A percentile compares a stretch with the other conserved stretches of the same genome.
These are phyloP conservation scores for Cephaloascus fragrans DNA, from an alignment of 805 yeast genomes.

Conservation along the genomic window DNA sequence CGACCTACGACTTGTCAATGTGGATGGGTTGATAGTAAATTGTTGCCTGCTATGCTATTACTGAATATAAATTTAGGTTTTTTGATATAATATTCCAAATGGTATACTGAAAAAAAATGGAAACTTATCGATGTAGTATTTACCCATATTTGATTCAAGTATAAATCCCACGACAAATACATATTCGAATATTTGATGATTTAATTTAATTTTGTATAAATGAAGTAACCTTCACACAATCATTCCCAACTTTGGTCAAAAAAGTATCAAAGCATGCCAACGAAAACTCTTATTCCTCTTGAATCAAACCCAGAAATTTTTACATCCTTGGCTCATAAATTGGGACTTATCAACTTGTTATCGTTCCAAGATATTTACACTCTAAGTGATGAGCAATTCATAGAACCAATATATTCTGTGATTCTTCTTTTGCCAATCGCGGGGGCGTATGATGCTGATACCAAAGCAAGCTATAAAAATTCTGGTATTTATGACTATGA, in stretches of 20 bases:
- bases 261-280: neutral
- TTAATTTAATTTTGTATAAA: no score
- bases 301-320: slow-evolving; percentile 89
- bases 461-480: slow-evolving; percentile 27
- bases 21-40: no score
- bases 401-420: slow-evolving; percentile 69
- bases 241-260: neutral
- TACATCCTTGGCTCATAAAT: slow-evolving; percentile 49
- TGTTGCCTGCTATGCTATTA: no score
- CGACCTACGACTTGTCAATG: no score
- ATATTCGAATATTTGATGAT: neutral
- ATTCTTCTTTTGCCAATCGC: slow-evolving; percentile 81
- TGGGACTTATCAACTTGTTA: slow-evolving; percentile 57
- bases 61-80: no score
- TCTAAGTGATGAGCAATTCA: slow-evolving; percentile 70
- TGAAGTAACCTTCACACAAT: neutral
- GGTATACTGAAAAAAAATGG: no score
- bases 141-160: no score
- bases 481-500: slow-evolving; percentile 14
- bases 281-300: slow-evolving; percentile 58
- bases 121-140: no score
- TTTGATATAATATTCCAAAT: no score
- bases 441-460: slow-evolving; percentile 42
- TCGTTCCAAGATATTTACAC: slow-evolving; percentile 78
- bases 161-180: neutral